phyloP scores from a whole-genome alignment of 352 stramenopile species.

The Pythium periplocum region DNA sequence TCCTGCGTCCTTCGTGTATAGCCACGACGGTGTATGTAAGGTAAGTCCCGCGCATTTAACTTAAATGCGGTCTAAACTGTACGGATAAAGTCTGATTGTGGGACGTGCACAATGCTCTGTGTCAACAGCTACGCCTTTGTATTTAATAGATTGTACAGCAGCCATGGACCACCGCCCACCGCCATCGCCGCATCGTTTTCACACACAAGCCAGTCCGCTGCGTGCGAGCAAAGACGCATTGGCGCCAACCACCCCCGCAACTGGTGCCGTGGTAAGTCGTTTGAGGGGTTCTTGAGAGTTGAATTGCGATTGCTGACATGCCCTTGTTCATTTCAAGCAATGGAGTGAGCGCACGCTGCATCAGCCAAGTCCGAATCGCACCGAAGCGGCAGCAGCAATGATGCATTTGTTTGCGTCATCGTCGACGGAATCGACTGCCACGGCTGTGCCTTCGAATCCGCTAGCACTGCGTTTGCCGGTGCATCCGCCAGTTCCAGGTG shows the following conservation, averaged over 20 bases:
- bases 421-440: conserved; percentile 13
- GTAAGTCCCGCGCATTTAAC: neutral
- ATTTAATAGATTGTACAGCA: neutral
- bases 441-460: conserved; percentile 1
- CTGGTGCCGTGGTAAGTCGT: conserved; percentile 1
- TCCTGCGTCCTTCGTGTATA: neutral
- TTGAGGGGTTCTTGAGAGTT: neutral
- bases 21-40: too few species aligned
- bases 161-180: neutral
- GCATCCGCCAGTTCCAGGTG: conserved; percentile 14
- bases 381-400: conserved; percentile 71
- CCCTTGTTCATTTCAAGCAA: neutral
- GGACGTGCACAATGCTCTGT: neutral
- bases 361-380: conserved; percentile 73
- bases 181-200: neutral
- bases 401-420: conserved; percentile 67
- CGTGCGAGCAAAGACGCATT: conserved; percentile 1
- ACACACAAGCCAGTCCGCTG: neutral
- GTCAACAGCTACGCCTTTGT: neutral
- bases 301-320: conserved; percentile 1
- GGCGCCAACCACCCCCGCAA: conserved; percentile 1
- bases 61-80: conserved; percentile 1
- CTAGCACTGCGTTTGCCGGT: conserved; percentile 7
- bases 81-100: conserved; percentile 1
- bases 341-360: conserved; percentile 23